Evolutionary conservation across 129 eudicot genomes (phyloP), one percentile per base, ranked within the genome.

Genomic region (Flaveria trinervia): DNA sequence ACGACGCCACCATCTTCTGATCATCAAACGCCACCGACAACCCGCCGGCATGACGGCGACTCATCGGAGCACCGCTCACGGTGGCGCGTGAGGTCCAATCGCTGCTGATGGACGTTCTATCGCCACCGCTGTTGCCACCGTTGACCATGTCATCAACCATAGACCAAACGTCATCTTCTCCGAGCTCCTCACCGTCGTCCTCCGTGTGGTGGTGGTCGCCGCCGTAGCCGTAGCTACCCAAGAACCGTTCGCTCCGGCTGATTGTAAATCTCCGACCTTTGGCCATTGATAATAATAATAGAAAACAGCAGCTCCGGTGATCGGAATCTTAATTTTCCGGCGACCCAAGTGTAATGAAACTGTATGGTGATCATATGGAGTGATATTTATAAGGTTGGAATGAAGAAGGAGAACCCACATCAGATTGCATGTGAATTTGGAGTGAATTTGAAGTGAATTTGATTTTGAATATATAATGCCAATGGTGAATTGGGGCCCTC

Each of bases 151-250:
- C 92, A 26, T 91, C 97, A 16, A 86, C 90, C 84, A 80, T 66
- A 9, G 92, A 85, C 98, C 98, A 93, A 4, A 88, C 83, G 10
- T 88, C 98, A 30, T 88, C 87, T 76, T 93, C 98, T 16, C 73
- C 80, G 28, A 93, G 80, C 74, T 93, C 98, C 15, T 79, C 54
- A 20, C 66, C 84, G 33, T 69, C 82, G 76, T 74, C 67, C 73
- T 48, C 82, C 60, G 82, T 30, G n/a, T 48, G 81, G 17, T 68
- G 82, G 43, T 71, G 66, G 56, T 84, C 76, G 22, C 68, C 64
- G 78, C n/a, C 39, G 49, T 68, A 74, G 3, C 74, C 69, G 78
- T 83, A 81, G 75, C 85, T 82, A 12, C 98, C 96, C 7, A 90
- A 68, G 36, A 70, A 84, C 3, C 88, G 83, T 57, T 93, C 98